A percentile compares a stretch with the other conserved stretches of the same genome.
Evolutionary conservation across 2,329 filamentous ascomycete genomes (phyloP).

Genomic region (Pestalotiopsis sp.): DNA sequence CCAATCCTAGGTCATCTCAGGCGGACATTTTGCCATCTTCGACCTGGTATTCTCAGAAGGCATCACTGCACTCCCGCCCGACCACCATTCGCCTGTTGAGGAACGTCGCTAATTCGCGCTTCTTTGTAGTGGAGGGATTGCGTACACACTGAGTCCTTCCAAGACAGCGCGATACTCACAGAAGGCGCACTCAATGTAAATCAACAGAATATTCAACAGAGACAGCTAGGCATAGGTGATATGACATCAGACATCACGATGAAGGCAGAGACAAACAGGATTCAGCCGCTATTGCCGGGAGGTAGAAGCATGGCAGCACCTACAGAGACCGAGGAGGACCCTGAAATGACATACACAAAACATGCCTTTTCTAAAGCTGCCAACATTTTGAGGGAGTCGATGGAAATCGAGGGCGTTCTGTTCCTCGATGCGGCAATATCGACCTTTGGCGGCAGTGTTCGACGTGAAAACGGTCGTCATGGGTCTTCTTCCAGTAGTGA

Average conservation of each 20-base stretch:
- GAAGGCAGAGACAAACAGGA: neutral
- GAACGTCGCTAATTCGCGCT: too few species aligned
- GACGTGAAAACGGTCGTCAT: neutral
- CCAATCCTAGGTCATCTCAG: too few species aligned
- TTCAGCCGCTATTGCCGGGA: neutral
- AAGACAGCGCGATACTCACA: constrained; percentile 7
- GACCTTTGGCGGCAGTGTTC: constrained; percentile 15
- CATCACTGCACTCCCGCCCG: too few species aligned
- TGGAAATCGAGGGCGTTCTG: constrained; percentile 40
- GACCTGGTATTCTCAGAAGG: too few species aligned
- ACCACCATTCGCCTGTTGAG: too few species aligned
- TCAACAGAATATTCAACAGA: constrained; percentile 15
- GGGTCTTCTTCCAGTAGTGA: neutral
- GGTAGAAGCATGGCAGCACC: neutral
- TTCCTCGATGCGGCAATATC: constrained; percentile 31
- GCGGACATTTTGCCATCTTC: too few species aligned
- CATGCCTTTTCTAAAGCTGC: constrained; percentile 42
- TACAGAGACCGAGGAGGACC: neutral
- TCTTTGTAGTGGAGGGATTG: constrained; percentile 10
- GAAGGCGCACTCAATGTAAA: constrained; percentile 21
- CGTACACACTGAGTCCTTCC: constrained; percentile 15
- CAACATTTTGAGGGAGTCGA: constrained; percentile 40
- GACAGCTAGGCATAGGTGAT: neutral
- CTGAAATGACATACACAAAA: constrained; percentile 5
- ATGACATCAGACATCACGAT: neutral